Base-by-base conservation (phyloP, 768 basidiomycete genomes). In the Auricularia heimuer region DNA sequence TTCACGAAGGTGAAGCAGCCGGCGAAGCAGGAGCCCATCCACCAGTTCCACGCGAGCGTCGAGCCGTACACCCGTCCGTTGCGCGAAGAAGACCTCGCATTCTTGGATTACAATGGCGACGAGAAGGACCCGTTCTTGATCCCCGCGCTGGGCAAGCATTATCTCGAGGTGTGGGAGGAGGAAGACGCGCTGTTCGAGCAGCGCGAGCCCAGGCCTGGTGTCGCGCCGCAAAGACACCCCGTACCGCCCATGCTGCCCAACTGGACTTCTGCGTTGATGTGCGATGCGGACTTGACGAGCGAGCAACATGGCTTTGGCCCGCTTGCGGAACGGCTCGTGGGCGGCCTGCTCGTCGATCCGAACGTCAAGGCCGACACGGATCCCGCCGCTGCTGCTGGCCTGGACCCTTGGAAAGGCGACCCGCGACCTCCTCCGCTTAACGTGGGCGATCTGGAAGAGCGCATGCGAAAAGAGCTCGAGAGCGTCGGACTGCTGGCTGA, bases 41-140 rank as follows among this genome's bases (percentile, higher is more conserved):
- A 78, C 36, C 93, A 92, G 1, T 98, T 97, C 73, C 94, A 94
- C 75, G 80, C 88, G 33, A 89, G 86, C 70, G 85, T 96, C 58
- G 96, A 98, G 71, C 89, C 91, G 11, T 99, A 90, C 80, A 79
- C 95, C 71, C 87, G 94, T 62, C 84, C 85, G 29, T 86, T 98
- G 54, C 89, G 89, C 67, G 97, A 98, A 75, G 97, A 98, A 75
- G 97, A 99, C 72, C 78, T 98, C 35, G 96, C 96, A 2, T 95
- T 94, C 75, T 81, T 99, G 63, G 90, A 92, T 66, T 90, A 90
- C 70, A 87, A 88, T 11, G 75, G 76, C n/a, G 94, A 98, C 70
- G 94, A 97, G 67, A 80, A 91, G 8, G 91, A 94, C 65, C 89
- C 92, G 0, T 97, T 85, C 70, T 75, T 92, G 39, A 84, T 95